Base-by-base conservation (phyloP, 352 stramenopile genomes). In the Phytophthora tubulina region DNA sequence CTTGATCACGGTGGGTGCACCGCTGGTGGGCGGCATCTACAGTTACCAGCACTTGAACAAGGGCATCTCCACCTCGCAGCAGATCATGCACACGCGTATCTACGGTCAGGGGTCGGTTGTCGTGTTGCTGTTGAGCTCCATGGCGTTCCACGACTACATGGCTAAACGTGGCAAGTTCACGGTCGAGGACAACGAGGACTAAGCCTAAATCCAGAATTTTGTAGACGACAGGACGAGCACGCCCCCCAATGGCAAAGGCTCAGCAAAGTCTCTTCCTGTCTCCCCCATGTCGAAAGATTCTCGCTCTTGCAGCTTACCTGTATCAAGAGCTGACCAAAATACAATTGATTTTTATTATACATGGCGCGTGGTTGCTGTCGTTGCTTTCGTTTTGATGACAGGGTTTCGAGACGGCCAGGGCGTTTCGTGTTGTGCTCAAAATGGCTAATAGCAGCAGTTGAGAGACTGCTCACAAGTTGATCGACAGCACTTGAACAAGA, bases 81-180 rank as follows among this genome's bases (percentile, higher is more conserved):
- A 94, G 86, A 89, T 96, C 72, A 96, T 96, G 88, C 82, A 94
- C 78, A 92, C 88, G 49, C 86, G 88, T 60, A 90, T 96, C 55
- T 96, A 96, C 75, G 86, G 88, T 53, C 88, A 96, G 53, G 79
- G 73, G 17, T 73, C 85, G 0, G 81, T 93, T 1, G 85, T 96
- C 3, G 72, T 90, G 32, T 49, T 96, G 55, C 75, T 96, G 57
- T 70, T 96, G 31, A 76, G 80, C 70, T 89, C 88, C 51, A 96
- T 96, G 86, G 85, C 78, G 8, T 94, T 96, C 78, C 85, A 96
- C 57, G 88, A 96, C 69, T 96, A 87, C 67, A 96, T 96, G 88
- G 63, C 73, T 15, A 85, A 83, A 58, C 86, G 72, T 49, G 88
- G 88, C 44, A 81, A 84, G 64, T 94, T 93, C 48, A 85, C 82